A percentile compares a stretch with the other conserved stretches of the same genome.
Conservation (phyloP, 306 rosid species). For the Cucurbita ficifolia region DNA sequence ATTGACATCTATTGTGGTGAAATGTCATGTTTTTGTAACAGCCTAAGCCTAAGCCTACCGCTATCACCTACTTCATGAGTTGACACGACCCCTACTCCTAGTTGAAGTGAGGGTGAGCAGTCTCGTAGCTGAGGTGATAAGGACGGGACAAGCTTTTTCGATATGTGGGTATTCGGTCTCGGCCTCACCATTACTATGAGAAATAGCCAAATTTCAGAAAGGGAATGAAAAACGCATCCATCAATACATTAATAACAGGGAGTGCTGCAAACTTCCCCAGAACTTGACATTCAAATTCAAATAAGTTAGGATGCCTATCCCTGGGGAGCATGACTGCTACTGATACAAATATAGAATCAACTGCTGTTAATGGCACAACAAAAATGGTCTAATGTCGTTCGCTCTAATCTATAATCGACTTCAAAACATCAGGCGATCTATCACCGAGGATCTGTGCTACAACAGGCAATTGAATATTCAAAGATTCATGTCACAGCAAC, state of each 20-base stretch:
- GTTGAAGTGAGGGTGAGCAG: too few relatives aligned
- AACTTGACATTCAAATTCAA: neutral
- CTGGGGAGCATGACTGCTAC: neutral
- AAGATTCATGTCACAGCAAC: conserved; percentile 14
- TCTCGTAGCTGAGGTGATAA: too few relatives aligned
- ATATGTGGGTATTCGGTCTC: too few relatives aligned
- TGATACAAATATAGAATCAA: neutral
- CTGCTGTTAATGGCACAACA: neutral
- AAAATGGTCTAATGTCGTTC: neutral
- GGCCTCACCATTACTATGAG: too few relatives aligned
- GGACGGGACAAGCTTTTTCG: too few relatives aligned
- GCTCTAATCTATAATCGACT: neutral
- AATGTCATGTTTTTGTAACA: too few relatives aligned
- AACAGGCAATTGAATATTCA: neutral
- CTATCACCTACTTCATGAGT: too few relatives aligned
- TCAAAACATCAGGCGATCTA: neutral
- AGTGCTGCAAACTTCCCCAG: neutral
- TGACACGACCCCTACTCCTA: too few relatives aligned
- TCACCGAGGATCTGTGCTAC: neutral
- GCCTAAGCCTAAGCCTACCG: too few relatives aligned
- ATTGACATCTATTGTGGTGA: too few relatives aligned
- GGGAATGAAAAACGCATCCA: neutral
- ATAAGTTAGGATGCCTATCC: neutral
- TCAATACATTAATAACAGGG: neutral
- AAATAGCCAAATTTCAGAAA: neutral